Conservation (phyloP, 1,284 basidiomycete genomes). For the Cutaneotrichosporon sp. region DNA sequence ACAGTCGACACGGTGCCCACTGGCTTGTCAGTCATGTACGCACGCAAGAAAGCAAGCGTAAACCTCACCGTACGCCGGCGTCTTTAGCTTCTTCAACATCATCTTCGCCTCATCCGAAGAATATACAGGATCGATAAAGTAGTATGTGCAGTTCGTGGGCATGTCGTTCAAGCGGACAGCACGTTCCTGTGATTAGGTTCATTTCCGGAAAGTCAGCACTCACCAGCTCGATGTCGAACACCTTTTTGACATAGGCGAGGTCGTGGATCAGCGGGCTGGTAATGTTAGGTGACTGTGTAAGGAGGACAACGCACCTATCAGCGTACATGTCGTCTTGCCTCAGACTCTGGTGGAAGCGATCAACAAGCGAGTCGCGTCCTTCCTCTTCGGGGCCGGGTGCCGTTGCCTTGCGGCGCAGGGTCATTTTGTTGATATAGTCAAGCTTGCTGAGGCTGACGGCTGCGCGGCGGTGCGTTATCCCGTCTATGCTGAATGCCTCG, state of each 20-base stretch:
- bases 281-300: background rate
- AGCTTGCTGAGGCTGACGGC: slow-evolving; percentile 42
- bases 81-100: slow-evolving; percentile 54
- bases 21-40: slow-evolving; percentile 3
- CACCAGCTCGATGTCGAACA: slow-evolving; percentile 46
- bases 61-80: slow-evolving; percentile 49
- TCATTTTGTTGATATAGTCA: slow-evolving; percentile 47
- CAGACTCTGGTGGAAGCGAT: slow-evolving; percentile 35
- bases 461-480: slow-evolving; percentile 40
- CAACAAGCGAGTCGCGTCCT: slow-evolving; percentile 24
- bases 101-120: slow-evolving; percentile 54
- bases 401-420: slow-evolving; percentile 37
- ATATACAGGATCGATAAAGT: slow-evolving; percentile 67
- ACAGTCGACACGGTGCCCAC: slow-evolving; percentile 22
- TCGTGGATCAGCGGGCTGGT: slow-evolving; percentile 35
- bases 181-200: slow-evolving; percentile 55
- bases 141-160: slow-evolving; percentile 61
- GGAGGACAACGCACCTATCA: slow-evolving; percentile 28
- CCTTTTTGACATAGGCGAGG: slow-evolving; percentile 32
- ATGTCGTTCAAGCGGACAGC: slow-evolving; percentile 65
- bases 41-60: slow-evolving; percentile 2
- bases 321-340: slow-evolving; percentile 27
- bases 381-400: slow-evolving; percentile 23
- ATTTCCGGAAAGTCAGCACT: slow-evolving; percentile 8
- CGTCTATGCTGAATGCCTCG: slow-evolving; percentile 32